These are phyloP conservation scores for Leccinum solheimii DNA, from an alignment of 1,284 basidiomycete genomes.

Conservation along the genomic window DNA sequence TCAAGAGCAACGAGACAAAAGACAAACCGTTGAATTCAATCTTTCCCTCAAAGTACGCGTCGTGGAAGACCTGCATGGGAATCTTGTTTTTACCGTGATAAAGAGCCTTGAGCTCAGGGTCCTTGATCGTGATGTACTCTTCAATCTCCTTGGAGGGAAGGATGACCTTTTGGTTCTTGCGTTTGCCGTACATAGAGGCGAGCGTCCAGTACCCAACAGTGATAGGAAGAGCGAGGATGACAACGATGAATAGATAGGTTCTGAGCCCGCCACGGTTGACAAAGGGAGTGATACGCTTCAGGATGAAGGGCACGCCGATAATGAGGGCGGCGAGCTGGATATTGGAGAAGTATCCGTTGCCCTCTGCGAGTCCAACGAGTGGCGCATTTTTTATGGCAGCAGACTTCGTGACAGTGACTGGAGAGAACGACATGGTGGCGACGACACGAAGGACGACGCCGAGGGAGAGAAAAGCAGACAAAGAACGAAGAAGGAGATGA, in stretches of 20 bases:
- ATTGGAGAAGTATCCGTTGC: slow-evolving; percentile 84
- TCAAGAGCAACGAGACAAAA: slow-evolving; percentile 5
- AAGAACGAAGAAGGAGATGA: slow-evolving; percentile 23
- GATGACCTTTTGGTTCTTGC: slow-evolving; percentile 84
- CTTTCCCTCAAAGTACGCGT: slow-evolving; percentile 97
- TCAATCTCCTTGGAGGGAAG: slow-evolving; percentile 87
- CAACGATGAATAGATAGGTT: slow-evolving; percentile 81
- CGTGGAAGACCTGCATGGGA: slow-evolving; percentile 97
- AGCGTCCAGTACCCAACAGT: slow-evolving; percentile 89
- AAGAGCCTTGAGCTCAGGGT: slow-evolving; percentile 74
- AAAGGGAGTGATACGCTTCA: slow-evolving; percentile 78
- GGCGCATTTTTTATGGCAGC: slow-evolving; percentile 84
- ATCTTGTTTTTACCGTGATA: slow-evolving; percentile 90
- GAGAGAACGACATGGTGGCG: slow-evolving; percentile 45
- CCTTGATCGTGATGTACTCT: slow-evolving; percentile 91
- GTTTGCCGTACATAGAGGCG: slow-evolving; percentile 79
- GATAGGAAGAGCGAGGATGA: slow-evolving; percentile 76
- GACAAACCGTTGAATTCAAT: slow-evolving; percentile 85
- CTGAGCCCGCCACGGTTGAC: slow-evolving; percentile 78
- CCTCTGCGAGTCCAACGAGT: slow-evolving; percentile 81
- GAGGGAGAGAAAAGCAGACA: background rate
- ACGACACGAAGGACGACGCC: slow-evolving; percentile 11
- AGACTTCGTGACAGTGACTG: slow-evolving; percentile 57
- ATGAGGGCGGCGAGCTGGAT: slow-evolving; percentile 76
- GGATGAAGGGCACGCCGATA: slow-evolving; percentile 75